Conservation (phyloP, 2,329 filamentous ascomycete species). For the Aspergillus luchuensis region DNA sequence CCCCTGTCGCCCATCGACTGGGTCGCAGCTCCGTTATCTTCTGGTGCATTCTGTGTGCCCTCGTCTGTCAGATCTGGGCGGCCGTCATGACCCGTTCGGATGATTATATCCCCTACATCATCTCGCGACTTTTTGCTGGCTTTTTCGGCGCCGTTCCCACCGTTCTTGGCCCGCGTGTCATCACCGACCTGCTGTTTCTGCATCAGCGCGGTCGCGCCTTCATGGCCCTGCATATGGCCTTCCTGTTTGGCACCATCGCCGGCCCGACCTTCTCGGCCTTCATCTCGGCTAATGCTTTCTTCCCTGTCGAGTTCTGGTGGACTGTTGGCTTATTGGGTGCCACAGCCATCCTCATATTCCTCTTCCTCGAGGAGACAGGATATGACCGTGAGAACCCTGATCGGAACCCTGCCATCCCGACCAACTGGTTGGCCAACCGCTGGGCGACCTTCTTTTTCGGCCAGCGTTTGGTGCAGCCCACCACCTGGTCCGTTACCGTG, state of each 20-base stretch:
- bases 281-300: slow-evolving; percentile 38
- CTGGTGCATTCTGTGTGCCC: slow-evolving; percentile 40
- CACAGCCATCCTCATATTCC: slow-evolving; percentile 38
- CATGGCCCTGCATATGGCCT: slow-evolving; percentile 37
- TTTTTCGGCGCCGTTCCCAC: slow-evolving; percentile 44
- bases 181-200: slow-evolving; percentile 49
- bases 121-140: slow-evolving; percentile 44
- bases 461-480: slow-evolving; percentile 22
- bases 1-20: slow-evolving; percentile 39
- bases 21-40: slow-evolving; percentile 45
- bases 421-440: slow-evolving; percentile 24
- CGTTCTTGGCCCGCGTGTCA: slow-evolving; percentile 43
- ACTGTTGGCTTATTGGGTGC: slow-evolving; percentile 41
- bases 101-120: slow-evolving; percentile 41
- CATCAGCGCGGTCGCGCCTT: slow-evolving; percentile 48
- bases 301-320: slow-evolving; percentile 49
- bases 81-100: slow-evolving; percentile 38
- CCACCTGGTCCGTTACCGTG: slow-evolving; percentile 6
- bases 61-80: slow-evolving; percentile 43
- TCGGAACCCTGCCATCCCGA: slow-evolving; percentile 20
- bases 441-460: slow-evolving; percentile 33
- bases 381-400: slow-evolving; percentile 32
- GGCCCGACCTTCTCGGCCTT: slow-evolving; percentile 46
- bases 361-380: slow-evolving; percentile 45
- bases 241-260: slow-evolving; percentile 42